Percentiles rank a stretch among this genome's conserved stretches.
Evolutionary conservation across 768 basidiomycete genomes (phyloP).

Genomic region (Nidula microcarpa): DNA sequence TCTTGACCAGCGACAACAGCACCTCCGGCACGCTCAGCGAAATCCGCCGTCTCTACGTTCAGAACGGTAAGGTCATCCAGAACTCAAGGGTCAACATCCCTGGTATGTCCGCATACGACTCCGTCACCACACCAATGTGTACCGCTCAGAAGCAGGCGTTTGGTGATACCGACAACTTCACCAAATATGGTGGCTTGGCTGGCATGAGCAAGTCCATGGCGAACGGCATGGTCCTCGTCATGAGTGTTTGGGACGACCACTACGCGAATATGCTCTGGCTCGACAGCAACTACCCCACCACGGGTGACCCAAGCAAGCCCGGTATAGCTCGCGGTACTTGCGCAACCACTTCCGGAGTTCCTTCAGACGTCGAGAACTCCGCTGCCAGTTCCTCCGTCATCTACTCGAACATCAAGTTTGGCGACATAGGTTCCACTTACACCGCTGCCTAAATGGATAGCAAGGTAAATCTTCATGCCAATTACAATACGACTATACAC

Average conservation of each 20-base stretch:
- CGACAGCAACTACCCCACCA: neutral
- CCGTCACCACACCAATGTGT: neutral
- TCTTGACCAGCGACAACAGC: neutral
- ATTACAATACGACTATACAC: too few relatives aligned
- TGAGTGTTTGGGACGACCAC: neutral
- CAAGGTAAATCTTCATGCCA: too few relatives aligned
- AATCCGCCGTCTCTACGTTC: neutral
- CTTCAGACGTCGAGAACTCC: neutral
- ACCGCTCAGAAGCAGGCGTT: neutral
- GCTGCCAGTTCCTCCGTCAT: neutral
- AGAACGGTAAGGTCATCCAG: neutral
- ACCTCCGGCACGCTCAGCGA: neutral
- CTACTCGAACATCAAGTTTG: neutral
- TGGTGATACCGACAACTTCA: neutral
- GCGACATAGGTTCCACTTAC: neutral
- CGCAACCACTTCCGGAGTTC: neutral
- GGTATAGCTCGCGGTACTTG: neutral
- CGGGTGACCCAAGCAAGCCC: neutral
- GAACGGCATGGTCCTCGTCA: neutral
- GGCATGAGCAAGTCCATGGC: neutral
- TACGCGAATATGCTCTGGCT: neutral
- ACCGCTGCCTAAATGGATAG: neutral
- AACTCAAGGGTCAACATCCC: neutral
- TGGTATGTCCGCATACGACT: neutral
- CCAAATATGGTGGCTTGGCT: neutral